These are phyloP conservation scores for Penicillium malachiteum DNA, from an alignment of 495 filamentous ascomycete species.

Conservation along the genomic window DNA sequence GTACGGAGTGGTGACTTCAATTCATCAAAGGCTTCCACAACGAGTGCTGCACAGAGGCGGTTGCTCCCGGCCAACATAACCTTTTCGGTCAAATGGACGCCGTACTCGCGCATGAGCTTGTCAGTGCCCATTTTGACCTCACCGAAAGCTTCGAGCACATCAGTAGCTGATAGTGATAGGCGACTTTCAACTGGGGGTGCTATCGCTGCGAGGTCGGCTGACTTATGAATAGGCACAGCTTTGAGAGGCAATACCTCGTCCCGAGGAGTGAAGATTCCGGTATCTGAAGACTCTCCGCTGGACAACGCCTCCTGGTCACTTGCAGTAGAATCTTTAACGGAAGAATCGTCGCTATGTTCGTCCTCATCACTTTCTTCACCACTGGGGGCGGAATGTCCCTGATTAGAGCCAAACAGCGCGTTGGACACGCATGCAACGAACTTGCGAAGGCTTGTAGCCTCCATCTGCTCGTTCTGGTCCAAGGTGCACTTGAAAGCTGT, in stretches of 20 bases:
- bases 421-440: background rate
- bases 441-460: background rate
- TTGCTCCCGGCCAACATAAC: background rate
- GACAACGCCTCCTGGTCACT: no score
- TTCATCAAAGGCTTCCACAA: conserved; percentile 45
- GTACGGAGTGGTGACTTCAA: conserved; percentile 35
- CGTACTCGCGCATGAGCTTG: background rate
- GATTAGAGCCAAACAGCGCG: background rate
- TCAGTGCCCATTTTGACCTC: conserved; percentile 39
- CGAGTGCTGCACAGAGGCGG: conserved; percentile 37
- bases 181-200: no score
- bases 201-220: background rate
- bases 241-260: no score
- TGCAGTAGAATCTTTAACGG: no score
- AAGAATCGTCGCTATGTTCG: background rate
- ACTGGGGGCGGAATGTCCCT: background rate
- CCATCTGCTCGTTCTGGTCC: background rate
- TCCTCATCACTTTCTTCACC: background rate
- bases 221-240: background rate
- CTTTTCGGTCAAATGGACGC: background rate
- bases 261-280: no score
- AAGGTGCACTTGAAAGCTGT: conserved; percentile 35
- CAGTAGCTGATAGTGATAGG: background rate
- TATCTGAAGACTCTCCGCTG: no score
- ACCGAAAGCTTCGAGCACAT: conserved; percentile 49